These are phyloP conservation scores for Talaromyces borbonicus DNA, from an alignment of 495 filamentous ascomycete genomes.

Conservation along the genomic window DNA sequence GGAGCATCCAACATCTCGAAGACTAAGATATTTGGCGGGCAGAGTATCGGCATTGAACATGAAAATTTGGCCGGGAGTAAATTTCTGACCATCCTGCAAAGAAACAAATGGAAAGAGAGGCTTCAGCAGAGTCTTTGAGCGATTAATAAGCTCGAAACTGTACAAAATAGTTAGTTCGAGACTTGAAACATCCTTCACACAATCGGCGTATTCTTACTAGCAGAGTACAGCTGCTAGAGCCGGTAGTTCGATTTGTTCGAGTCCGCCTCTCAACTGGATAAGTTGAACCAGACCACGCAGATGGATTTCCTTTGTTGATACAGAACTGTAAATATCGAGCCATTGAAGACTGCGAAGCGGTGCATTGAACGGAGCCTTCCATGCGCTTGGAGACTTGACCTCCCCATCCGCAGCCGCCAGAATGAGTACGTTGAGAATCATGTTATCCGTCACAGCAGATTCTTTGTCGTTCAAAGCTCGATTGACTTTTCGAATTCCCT, in stretches of 20 bases:
- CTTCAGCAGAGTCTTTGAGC: slow-evolving; percentile 16
- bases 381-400: slow-evolving; percentile 5
- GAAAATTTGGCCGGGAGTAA: slow-evolving; percentile 15
- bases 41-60: slow-evolving; percentile 11
- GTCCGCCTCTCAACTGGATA: slow-evolving; percentile 26
- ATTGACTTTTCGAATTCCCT: slow-evolving; percentile 29
- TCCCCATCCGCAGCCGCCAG: slow-evolving; percentile 17
- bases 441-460: slow-evolving; percentile 25
- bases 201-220: slow-evolving; percentile 19
- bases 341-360: slow-evolving; percentile 33
- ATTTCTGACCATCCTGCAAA: slow-evolving; percentile 9
- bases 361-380: slow-evolving; percentile 21
- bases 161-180: neutral
- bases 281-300: slow-evolving; percentile 27
- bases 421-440: slow-evolving; percentile 31
- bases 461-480: slow-evolving; percentile 21
- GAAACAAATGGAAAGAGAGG: slow-evolving; percentile 30
- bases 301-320: slow-evolving; percentile 29
- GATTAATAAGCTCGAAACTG: slow-evolving; percentile 30
- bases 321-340: slow-evolving; percentile 32
- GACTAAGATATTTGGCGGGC: slow-evolving; percentile 18
- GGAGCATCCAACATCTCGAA: slow-evolving; percentile 23
- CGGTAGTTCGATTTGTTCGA: slow-evolving; percentile 21
- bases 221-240: slow-evolving; percentile 24
- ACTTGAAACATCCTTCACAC: neutral